Conservation (phyloP, 345 rosid genomes). For the Gossypium longicalyx region DNA sequence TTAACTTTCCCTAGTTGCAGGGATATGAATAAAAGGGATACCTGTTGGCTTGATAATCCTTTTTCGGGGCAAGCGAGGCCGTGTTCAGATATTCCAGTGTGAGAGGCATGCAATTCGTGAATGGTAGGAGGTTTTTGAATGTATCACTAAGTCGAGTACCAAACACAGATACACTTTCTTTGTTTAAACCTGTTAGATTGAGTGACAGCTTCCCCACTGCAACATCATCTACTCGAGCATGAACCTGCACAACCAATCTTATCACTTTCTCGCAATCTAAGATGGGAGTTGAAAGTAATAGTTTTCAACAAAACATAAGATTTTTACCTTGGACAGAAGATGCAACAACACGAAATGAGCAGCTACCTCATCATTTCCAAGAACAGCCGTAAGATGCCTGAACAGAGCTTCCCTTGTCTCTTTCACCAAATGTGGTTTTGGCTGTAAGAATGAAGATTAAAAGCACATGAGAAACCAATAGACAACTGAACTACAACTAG, state of each 20-base stretch:
- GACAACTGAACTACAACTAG: background rate
- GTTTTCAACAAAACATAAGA: background rate
- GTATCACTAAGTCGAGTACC: slow-evolving; percentile 44
- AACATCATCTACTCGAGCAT: slow-evolving; percentile 64
- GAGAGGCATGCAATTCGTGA: slow-evolving; percentile 54
- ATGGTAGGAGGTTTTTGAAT: slow-evolving; percentile 65
- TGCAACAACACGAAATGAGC: slow-evolving; percentile 70
- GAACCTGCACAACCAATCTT: slow-evolving; percentile 44
- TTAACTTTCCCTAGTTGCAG: background rate
- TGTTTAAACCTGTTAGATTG: slow-evolving; percentile 5
- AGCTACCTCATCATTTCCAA: slow-evolving; percentile 76
- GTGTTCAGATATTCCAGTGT: slow-evolving; percentile 67
- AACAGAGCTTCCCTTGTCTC: slow-evolving; percentile 59
- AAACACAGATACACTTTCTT: slow-evolving; percentile 41
- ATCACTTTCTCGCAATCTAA: background rate
- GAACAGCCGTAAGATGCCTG: slow-evolving; percentile 59
- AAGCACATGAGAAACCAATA: background rate
- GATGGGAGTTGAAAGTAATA: background rate
- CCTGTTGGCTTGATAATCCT: slow-evolving; percentile 78
- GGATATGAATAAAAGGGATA: slow-evolving; percentile 17
- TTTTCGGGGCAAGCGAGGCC: slow-evolving; percentile 67
- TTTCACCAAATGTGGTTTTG: slow-evolving; percentile 49
- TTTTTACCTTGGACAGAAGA: slow-evolving; percentile 66
- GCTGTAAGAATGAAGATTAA: slow-evolving; percentile 33
- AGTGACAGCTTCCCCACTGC: slow-evolving; percentile 52